Percentiles rank a stretch among this genome's conserved stretches.
Evolutionary conservation across 2,329 filamentous ascomycete species (phyloP).

Genomic region (Colletotrichum spinosum): DNA sequence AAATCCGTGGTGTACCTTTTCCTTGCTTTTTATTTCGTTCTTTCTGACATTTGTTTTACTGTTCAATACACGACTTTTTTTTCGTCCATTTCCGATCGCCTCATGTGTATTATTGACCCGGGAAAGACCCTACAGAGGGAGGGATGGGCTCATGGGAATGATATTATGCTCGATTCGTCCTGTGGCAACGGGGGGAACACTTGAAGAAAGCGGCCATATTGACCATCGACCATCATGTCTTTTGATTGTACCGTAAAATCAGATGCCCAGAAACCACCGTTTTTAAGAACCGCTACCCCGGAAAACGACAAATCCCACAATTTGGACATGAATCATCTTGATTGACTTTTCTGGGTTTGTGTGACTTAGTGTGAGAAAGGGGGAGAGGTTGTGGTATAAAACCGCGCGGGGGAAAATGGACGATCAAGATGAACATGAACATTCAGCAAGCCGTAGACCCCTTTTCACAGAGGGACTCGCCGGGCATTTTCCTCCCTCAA

Average conservation of each 20-base stretch:
- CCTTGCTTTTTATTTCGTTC: background rate
- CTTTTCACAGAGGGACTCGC: constrained; percentile 20
- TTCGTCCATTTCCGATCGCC: constrained; percentile 27
- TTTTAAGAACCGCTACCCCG: constrained; percentile 20
- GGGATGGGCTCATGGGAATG: background rate
- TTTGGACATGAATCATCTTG: constrained; percentile 37
- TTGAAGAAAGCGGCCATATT: constrained; percentile 5
- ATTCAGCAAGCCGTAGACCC: constrained; percentile 2
- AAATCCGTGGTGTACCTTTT: constrained; percentile 24
- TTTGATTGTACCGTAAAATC: constrained; percentile 36
- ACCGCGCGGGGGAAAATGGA: constrained; percentile 17
- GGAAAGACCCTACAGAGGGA: background rate
- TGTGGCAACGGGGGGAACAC: background rate
- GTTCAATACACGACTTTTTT: background rate
- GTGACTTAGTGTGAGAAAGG: constrained; percentile 33
- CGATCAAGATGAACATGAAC: constrained; percentile 27
- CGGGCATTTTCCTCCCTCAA: constrained; percentile 31
- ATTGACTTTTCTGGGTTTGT: constrained; percentile 34
- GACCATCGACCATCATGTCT: constrained; percentile 23
- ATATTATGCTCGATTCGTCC: background rate
- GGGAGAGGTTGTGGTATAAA: constrained; percentile 22
- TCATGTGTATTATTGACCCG: constrained; percentile 19
- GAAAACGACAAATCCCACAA: constrained; percentile 13
- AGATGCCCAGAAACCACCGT: constrained; percentile 24
- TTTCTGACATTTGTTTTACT: background rate